These are phyloP conservation scores for Aspergillus floridensis DNA, from an alignment of 2,329 filamentous ascomycete genomes.

Conservation along the genomic window DNA sequence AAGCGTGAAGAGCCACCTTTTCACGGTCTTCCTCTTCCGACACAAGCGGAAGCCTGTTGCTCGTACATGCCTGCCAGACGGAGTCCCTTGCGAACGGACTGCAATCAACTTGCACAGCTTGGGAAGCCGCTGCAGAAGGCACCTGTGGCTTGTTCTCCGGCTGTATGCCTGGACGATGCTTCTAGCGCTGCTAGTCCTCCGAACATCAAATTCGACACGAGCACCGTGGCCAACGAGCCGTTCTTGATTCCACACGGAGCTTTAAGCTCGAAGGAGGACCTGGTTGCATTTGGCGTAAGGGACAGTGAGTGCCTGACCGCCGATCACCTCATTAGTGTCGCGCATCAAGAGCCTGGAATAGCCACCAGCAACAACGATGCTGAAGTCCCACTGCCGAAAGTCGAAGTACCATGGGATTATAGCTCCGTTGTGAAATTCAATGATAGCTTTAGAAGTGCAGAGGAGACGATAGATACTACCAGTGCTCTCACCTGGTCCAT, in stretches of 20 bases:
- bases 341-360: slow-evolving; percentile 3
- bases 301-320: background rate
- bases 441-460: slow-evolving; percentile 1
- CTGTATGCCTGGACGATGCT: background rate
- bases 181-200: background rate
- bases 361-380: slow-evolving; percentile 3
- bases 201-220: no score
- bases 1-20: background rate
- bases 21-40: background rate
- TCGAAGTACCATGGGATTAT: slow-evolving; percentile 1
- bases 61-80: background rate
- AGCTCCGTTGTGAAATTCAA: slow-evolving; percentile 4
- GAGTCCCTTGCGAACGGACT: background rate
- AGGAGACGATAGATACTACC: background rate
- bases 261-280: slow-evolving; percentile 1
- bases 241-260: no score
- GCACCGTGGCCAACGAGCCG: no score
- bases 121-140: background rate
- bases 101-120: background rate
- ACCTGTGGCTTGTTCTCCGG: background rate
- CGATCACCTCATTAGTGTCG: background rate
- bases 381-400: slow-evolving; percentile 1
- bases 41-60: background rate
- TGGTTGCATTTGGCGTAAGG: background rate
- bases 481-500: slow-evolving; percentile 11